Evolutionary conservation across 495 filamentous ascomycete species (phyloP).

Genomic region (Lepraria neglecta): DNA sequence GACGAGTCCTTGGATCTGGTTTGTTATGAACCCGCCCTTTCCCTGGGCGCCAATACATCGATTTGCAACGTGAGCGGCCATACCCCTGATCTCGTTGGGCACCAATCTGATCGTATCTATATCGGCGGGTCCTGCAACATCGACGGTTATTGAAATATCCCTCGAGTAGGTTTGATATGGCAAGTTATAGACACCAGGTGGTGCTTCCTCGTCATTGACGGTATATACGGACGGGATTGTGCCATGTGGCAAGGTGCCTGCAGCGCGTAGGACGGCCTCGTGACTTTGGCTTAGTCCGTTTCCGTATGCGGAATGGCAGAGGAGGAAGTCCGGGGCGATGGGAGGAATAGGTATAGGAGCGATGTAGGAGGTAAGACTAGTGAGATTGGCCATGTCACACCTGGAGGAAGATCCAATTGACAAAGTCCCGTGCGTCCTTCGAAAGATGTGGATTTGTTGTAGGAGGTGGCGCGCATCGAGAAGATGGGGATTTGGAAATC

Average conservation of each 20-base stretch:
- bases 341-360: slow-evolving; percentile 15
- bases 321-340: slow-evolving; percentile 12
- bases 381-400: slow-evolving; percentile 7
- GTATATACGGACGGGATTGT: slow-evolving; percentile 9
- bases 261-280: not conserved
- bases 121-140: slow-evolving; percentile 6
- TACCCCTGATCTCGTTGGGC: slow-evolving; percentile 16
- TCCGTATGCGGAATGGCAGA: slow-evolving; percentile 15
- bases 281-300: not conserved
- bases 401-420: not conserved
- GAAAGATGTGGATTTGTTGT: too few species aligned
- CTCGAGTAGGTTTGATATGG: not conserved
- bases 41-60: not conserved
- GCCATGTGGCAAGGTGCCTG: slow-evolving; percentile 1
- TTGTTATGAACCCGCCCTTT: slow-evolving; percentile 18
- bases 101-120: not conserved
- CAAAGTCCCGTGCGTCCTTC: too few species aligned
- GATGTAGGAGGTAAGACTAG: slow-evolving; percentile 1
- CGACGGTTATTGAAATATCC: slow-evolving; percentile 4
- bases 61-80: slow-evolving; percentile 16
- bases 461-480: too few species aligned
- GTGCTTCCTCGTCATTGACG: slow-evolving; percentile 1
- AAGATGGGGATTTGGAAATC: too few species aligned
- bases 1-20: slow-evolving; percentile 12
- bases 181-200: not conserved